Percentiles rank a stretch among this genome's conserved stretches.
Evolutionary conservation across 2,329 filamentous ascomycete species (phyloP).

Genomic region (Colletotrichum shisoi): DNA sequence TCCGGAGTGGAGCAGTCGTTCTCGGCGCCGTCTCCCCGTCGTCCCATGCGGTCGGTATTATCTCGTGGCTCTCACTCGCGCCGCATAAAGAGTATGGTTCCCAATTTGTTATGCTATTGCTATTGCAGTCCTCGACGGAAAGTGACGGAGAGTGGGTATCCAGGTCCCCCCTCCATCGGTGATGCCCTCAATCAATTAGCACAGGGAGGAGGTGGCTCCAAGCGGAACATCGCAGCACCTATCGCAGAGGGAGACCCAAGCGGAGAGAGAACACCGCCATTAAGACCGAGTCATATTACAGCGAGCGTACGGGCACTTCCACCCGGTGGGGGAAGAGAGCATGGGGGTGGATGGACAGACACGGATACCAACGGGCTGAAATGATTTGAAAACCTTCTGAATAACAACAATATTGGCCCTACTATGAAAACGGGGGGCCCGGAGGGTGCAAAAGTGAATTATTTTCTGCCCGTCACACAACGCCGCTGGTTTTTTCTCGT

Average conservation of each 20-base stretch:
- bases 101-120: background rate
- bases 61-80: background rate
- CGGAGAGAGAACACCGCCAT: background rate
- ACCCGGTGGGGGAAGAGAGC: background rate
- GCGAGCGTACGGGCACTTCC: background rate
- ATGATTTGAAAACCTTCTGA: background rate
- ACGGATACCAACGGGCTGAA: background rate
- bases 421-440: too few relatives aligned
- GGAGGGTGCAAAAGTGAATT: background rate
- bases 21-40: background rate
- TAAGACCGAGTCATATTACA: slow-evolving; percentile 6
- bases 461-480: slow-evolving; percentile 5
- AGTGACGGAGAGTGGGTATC: background rate
- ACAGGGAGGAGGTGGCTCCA: background rate
- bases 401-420: background rate
- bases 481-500: slow-evolving; percentile 3
- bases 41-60: background rate
- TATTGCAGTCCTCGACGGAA: background rate
- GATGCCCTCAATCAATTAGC: background rate
- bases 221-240: background rate
- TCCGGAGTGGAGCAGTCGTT: background rate
- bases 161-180: background rate
- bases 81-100: background rate
- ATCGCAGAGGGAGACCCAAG: background rate
- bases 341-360: background rate